Conservation (phyloP, 2,329 filamentous ascomycete species). For the Onygenales sp. region DNA sequence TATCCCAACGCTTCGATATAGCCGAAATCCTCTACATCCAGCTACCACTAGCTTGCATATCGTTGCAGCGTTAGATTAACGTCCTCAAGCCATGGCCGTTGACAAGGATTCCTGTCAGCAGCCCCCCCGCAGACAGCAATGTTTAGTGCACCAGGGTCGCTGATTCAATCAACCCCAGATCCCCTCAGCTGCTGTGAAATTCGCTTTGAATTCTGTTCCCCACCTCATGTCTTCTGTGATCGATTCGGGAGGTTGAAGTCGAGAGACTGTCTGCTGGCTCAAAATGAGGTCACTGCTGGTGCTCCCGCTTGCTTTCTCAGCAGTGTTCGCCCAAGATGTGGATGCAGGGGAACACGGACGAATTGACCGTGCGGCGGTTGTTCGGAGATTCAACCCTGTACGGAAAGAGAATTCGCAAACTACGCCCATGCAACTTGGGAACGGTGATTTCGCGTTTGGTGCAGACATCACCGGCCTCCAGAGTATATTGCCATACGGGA, state of each 20-base stretch:
- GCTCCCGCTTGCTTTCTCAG: neutral
- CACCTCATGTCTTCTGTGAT: neutral
- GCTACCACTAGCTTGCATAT: too few species aligned
- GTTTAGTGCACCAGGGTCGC: neutral
- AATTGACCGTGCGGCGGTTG: constrained; percentile 3
- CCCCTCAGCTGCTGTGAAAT: neutral
- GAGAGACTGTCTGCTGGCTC: neutral
- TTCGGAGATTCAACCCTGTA: constrained; percentile 35
- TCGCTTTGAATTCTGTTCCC: neutral
- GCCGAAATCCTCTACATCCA: too few species aligned
- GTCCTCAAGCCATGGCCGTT: neutral
- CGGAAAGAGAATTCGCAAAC: constrained; percentile 40
- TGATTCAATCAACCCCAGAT: neutral
- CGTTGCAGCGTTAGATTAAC: neutral
- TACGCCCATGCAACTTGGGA: constrained; percentile 44
- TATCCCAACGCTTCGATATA: too few species aligned
- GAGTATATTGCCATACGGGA: constrained; percentile 35
- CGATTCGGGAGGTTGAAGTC: neutral
- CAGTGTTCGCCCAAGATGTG: neutral
- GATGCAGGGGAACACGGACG: neutral
- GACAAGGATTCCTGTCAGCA: neutral
- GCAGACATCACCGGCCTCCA: constrained; percentile 39
- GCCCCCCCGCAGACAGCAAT: neutral
- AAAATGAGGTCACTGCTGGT: neutral
- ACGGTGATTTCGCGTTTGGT: constrained; percentile 41